A percentile compares a stretch with the other conserved stretches of the same genome.
Conservation (phyloP, 106 monocot species). For the Platanthera guangdongensis region DNA sequence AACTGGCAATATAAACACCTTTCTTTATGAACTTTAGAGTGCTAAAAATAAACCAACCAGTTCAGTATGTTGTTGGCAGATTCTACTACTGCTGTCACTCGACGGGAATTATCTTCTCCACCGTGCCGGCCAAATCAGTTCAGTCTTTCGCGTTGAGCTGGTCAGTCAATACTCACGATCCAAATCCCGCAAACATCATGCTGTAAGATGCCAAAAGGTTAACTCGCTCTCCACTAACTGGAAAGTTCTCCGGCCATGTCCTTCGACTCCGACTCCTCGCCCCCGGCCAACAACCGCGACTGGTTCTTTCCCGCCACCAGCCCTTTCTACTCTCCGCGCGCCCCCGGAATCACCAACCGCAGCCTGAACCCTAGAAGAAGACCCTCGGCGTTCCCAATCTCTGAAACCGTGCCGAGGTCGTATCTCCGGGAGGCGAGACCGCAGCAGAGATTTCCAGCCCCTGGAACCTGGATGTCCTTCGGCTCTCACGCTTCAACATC, state of each 20-base stretch:
- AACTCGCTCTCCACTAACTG: background rate
- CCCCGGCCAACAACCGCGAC: conserved; percentile 28
- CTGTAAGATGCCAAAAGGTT: background rate
- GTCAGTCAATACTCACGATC: no score
- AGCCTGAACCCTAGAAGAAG: conserved; percentile 1
- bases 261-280: conserved; percentile 20
- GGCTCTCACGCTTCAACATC: background rate
- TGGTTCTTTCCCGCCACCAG: conserved; percentile 42
- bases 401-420: conserved; percentile 13
- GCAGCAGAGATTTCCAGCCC: background rate
- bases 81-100: no score
- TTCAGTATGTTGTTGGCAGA: no score
- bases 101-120: no score
- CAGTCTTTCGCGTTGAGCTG: no score
- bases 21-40: no score
- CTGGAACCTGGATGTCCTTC: conserved; percentile 10
- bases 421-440: conserved; percentile 17
- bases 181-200: no score
- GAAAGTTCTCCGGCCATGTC: conserved; percentile 15
- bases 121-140: no score
- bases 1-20: no score
- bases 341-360: background rate
- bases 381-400: conserved; percentile 1
- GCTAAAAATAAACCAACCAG: no score
- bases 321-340: conserved; percentile 18